phyloP scores from a whole-genome alignment of 2,329 filamentous ascomycete genomes.

The Phoma sp. region DNA sequence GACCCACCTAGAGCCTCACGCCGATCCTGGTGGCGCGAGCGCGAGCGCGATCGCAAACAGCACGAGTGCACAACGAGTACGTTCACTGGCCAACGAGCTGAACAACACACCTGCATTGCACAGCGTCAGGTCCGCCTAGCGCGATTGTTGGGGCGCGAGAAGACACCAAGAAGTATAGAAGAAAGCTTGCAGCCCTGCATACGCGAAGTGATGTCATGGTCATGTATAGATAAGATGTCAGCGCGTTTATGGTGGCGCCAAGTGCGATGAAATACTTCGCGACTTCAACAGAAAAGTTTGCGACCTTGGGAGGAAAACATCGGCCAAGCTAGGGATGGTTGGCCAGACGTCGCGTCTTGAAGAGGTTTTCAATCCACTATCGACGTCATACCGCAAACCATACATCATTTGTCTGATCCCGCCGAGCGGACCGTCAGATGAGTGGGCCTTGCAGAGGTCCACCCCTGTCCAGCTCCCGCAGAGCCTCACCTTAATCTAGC shows the following conservation, averaged over 20 bases:
- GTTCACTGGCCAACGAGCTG: background rate
- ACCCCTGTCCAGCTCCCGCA: conserved; percentile 21
- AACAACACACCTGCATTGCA: background rate
- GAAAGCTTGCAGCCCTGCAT: background rate
- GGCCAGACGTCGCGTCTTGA: background rate
- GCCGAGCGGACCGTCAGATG: conserved; percentile 14
- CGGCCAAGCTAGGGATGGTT: conserved; percentile 7
- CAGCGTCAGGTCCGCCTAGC: background rate
- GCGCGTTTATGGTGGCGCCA: conserved; percentile 6
- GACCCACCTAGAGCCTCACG: conserved; percentile 20
- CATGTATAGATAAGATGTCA: background rate
- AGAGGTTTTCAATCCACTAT: conserved; percentile 2
- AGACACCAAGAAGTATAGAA: background rate
- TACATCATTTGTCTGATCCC: conserved; percentile 17
- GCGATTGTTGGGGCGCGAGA: background rate
- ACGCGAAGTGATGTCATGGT: conserved; percentile 11
- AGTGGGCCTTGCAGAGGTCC: conserved; percentile 1
- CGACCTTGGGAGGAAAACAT: background rate
- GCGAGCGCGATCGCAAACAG: background rate
- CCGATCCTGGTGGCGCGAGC: conserved; percentile 18
- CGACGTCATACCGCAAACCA: conserved; percentile 16
- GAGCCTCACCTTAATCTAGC: conserved; percentile 19
- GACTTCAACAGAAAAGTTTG: conserved; percentile 18
- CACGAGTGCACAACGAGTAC: background rate
- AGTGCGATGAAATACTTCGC: background rate